A percentile compares a stretch with the other conserved stretches of the same genome.
phyloP scores from a whole-genome alignment of 2,329 filamentous ascomycete genomes.

The Aspergillus jensenii region DNA sequence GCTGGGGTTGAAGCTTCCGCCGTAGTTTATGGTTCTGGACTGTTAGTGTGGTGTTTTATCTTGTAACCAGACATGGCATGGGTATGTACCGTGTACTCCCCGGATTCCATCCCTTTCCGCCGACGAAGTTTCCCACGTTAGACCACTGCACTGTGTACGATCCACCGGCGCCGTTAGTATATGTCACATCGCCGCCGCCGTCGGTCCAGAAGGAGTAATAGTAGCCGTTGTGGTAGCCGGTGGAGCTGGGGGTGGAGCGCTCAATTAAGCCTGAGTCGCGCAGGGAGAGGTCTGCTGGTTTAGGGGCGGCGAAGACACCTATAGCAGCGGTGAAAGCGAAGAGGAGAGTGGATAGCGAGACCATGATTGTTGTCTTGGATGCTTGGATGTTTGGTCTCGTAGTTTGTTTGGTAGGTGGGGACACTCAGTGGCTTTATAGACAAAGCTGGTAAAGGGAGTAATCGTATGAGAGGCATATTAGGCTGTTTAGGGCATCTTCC shows the following conservation, averaged over 20 bases:
- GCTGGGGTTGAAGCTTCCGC: conserved; percentile 26
- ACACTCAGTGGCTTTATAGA: too few relatives aligned
- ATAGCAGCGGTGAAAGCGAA: not conserved
- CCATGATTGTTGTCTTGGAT: too few relatives aligned
- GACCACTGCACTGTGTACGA: conserved; percentile 50
- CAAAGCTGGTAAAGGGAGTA: too few relatives aligned
- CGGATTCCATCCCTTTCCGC: conserved; percentile 60
- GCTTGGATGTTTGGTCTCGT: too few relatives aligned
- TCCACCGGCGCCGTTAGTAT: conserved; percentile 47
- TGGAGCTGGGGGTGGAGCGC: conserved; percentile 13
- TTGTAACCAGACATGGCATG: too few relatives aligned
- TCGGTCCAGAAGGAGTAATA: conserved; percentile 55
- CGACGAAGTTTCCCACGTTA: conserved; percentile 52
- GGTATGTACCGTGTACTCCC: conserved; percentile 49
- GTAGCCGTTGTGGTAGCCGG: conserved; percentile 44
- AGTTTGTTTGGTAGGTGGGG: too few relatives aligned
- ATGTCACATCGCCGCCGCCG: conserved; percentile 44
- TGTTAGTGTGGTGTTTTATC: not conserved
- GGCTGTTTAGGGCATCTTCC: too few relatives aligned
- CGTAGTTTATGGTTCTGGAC: conserved; percentile 27
- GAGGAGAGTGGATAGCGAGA: not conserved
- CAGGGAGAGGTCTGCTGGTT: not conserved
- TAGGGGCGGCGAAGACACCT: not conserved
- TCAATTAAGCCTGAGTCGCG: conserved; percentile 9
- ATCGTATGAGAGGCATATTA: too few relatives aligned